phyloP scores from a whole-genome alignment of 805 yeast genomes.

The Saturnispora zaruensis region DNA sequence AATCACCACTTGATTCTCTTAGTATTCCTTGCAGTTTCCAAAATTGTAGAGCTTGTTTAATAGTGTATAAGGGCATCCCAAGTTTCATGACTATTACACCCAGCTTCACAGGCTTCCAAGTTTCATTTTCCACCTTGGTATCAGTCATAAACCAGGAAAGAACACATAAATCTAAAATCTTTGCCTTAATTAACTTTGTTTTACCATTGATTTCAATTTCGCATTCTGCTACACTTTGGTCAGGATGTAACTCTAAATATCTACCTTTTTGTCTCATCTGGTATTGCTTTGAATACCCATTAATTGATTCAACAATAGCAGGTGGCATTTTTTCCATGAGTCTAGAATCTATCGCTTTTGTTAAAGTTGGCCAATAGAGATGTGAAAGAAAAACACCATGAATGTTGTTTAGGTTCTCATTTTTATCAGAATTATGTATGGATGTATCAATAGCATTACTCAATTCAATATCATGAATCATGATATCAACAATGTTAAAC shows the following conservation, averaged over 20 bases:
- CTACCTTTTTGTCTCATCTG: slow-evolving; percentile 46
- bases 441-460: slow-evolving; percentile 39
- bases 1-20: slow-evolving; percentile 21
- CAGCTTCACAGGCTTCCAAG: slow-evolving; percentile 16
- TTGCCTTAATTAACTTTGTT: slow-evolving; percentile 35
- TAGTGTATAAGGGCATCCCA: slow-evolving; percentile 35
- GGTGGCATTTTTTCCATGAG: slow-evolving; percentile 36
- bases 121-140: neutral
- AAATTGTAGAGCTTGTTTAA: slow-evolving; percentile 35
- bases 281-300: slow-evolving; percentile 36
- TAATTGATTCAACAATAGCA: slow-evolving; percentile 33
- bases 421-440: slow-evolving; percentile 13
- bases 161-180: slow-evolving; percentile 53
- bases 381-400: slow-evolving; percentile 64
- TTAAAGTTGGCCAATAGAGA: slow-evolving; percentile 70
- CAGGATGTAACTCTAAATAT: slow-evolving; percentile 45
- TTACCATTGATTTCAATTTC: slow-evolving; percentile 47
- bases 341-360: slow-evolving; percentile 22
- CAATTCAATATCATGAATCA: slow-evolving; percentile 64
- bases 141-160: slow-evolving; percentile 25
- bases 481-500: slow-evolving; percentile 66
- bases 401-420: slow-evolving; percentile 26
- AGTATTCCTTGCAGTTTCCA: slow-evolving; percentile 63
- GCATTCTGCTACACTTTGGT: slow-evolving; percentile 54
- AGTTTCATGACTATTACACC: slow-evolving; percentile 31